Percentiles rank a stretch among this genome's conserved stretches.
Evolutionary conservation across 805 yeast genomes (phyloP).

Genomic region (Candida montana): DNA sequence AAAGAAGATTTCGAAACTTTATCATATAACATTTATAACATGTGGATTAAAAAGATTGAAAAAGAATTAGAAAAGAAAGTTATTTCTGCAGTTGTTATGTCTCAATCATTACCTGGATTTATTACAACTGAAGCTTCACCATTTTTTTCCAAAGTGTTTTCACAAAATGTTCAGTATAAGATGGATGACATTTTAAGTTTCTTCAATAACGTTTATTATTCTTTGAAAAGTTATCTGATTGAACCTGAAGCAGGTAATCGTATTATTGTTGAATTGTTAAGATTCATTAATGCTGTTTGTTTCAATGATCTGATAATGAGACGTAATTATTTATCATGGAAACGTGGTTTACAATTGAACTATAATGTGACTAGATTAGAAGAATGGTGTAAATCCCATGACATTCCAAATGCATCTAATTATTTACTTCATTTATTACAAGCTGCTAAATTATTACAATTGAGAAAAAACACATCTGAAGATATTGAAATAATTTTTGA

Average conservation of each 20-base stretch:
- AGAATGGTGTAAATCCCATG: slow-evolving; percentile 97
- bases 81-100: slow-evolving; percentile 88
- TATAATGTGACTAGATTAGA: slow-evolving; percentile 94
- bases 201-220: slow-evolving; percentile 86
- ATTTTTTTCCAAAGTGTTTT: slow-evolving; percentile 77
- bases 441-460: slow-evolving; percentile 87
- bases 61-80: slow-evolving; percentile 86
- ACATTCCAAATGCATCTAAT: slow-evolving; percentile 79
- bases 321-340: slow-evolving; percentile 93
- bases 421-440: slow-evolving; percentile 84
- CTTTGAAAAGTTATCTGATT: slow-evolving; percentile 85
- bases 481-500: slow-evolving; percentile 92
- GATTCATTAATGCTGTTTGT: slow-evolving; percentile 86
- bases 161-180: slow-evolving; percentile 64
- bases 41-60: slow-evolving; percentile 96
- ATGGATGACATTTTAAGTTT: slow-evolving; percentile 93
- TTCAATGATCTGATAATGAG: slow-evolving; percentile 95
- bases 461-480: slow-evolving; percentile 81
- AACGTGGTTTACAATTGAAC: slow-evolving; percentile 93
- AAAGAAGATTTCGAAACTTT: slow-evolving; percentile 91
- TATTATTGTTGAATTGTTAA: slow-evolving; percentile 75
- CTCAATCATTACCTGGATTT: slow-evolving; percentile 95
- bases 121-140: slow-evolving; percentile 78
- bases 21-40: slow-evolving; percentile 88
- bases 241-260: slow-evolving; percentile 81